Evolutionary conservation across 305 asterid species (phyloP), one percentile per base, ranked within the genome.

Genomic region (Ilex paraguariensis): DNA sequence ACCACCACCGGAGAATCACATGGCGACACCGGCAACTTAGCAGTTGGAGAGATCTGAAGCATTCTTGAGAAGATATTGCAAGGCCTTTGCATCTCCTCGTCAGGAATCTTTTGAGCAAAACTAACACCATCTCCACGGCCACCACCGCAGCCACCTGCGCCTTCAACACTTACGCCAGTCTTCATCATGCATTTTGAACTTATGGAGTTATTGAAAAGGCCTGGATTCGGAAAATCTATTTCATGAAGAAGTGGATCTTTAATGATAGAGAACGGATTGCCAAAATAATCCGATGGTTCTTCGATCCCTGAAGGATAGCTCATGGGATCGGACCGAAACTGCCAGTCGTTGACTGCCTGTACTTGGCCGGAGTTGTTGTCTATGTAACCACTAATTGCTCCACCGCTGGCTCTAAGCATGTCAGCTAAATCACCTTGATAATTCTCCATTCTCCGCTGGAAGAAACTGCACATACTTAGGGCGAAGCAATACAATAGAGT

Each of bases 361-460:
- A 59, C 54, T 31, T 57, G 71, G 3, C 70, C 70, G 6, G 75
- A 60, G 15, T 48, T 31, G 62, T 31, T 58, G 70, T 54, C 71
- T 33, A n/a, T 14, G 52, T 66, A 55, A n/a, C 66, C 70, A 9
- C 31, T 45, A 11, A 17, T 45, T 15, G 17, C 48, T 7, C 72
- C 70, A 17, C 74, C 73, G 65, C 69, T 70, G 62, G 87, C 86
- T 55, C 94, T 71, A 55, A 91, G 28, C 57, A 91, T 87, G 75
- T 91, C 98, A 51, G 87, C 79, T 75, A 91, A 77, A 65, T 91
- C 96, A n/a, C 98, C 98, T 56, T 75, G 82, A 62, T 70, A 83
- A 56, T 83, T 83, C 31, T 83, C 91, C 96, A 87, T 90, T 36
- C 52, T 68, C 57, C 70, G 73, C 68, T 57, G 9, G 52, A 81